phyloP scores from a whole-genome alignment of 139 green algal species.

The Nannochloris sp. region DNA sequence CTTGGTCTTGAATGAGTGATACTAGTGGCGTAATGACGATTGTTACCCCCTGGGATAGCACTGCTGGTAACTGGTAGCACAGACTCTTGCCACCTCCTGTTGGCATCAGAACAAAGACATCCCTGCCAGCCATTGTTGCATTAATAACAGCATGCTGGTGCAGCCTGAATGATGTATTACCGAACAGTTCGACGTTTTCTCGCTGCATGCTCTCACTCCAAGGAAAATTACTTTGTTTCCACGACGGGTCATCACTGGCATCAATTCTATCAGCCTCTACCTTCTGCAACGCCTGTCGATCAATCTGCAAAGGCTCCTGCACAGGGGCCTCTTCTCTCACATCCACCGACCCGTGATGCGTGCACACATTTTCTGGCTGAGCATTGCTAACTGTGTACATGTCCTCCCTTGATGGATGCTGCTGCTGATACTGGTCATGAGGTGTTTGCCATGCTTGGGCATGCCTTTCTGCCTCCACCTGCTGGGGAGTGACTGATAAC shows the following conservation, averaged over 20 bases:
- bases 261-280: background rate
- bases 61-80: conserved; percentile 71
- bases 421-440: too few species aligned
- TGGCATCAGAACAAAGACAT: conserved; percentile 86
- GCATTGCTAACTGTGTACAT: too few species aligned
- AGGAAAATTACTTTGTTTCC: conserved; percentile 21
- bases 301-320: background rate
- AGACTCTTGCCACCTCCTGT: conserved; percentile 68
- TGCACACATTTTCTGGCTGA: too few species aligned
- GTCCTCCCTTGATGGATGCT: too few species aligned
- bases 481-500: too few species aligned
- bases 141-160: conserved; percentile 72
- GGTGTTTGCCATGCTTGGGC: too few species aligned
- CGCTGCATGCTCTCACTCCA: conserved; percentile 30
- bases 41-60: conserved; percentile 51
- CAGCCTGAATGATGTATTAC: conserved; percentile 56
- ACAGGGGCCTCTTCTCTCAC: background rate
- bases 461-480: too few species aligned
- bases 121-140: conserved; percentile 49
- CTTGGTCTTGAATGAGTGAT: conserved; percentile 81
- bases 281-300: background rate
- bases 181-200: conserved; percentile 43
- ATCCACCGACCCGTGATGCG: background rate
- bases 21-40: conserved; percentile 68
- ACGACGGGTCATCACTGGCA: conserved; percentile 7